phyloP scores from a whole-genome alignment of 768 basidiomycete species.

The Rickenella mellea region DNA sequence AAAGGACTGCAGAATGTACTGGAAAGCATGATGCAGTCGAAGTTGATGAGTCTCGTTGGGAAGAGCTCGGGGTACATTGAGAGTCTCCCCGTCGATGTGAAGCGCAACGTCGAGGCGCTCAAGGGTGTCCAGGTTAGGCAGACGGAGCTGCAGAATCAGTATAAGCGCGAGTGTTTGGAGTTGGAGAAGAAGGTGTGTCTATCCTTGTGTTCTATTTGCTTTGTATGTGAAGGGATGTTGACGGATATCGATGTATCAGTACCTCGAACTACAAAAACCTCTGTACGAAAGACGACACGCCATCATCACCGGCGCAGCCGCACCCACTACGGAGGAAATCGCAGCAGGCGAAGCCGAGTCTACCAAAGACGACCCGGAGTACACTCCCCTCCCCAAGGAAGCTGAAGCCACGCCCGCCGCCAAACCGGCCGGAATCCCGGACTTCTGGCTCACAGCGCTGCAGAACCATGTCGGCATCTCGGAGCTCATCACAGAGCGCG shows the following conservation, averaged over 20 bases:
- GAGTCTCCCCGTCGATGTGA: conserved; percentile 69
- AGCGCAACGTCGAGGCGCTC: conserved; percentile 79
- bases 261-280: conserved; percentile 69
- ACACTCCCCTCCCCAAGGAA: conserved; percentile 51
- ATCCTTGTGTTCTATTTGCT: neutral
- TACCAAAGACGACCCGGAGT: conserved; percentile 66
- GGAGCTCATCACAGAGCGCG: conserved; percentile 89
- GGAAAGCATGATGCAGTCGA: conserved; percentile 81
- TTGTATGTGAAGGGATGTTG: no score
- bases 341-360: conserved; percentile 67
- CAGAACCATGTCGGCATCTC: conserved; percentile 82
- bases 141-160: conserved; percentile 82
- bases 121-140: conserved; percentile 93
- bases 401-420: conserved; percentile 28
- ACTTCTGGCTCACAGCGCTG: conserved; percentile 97
- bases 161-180: conserved; percentile 91
- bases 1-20: conserved; percentile 41
- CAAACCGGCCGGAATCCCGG: conserved; percentile 58
- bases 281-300: conserved; percentile 79
- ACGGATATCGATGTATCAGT: conserved; percentile 45
- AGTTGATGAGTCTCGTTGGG: conserved; percentile 77
- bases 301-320: conserved; percentile 70
- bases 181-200: conserved; percentile 84
- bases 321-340: conserved; percentile 75
- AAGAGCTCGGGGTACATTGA: conserved; percentile 95